Conservation (phyloP, 768 basidiomycete species). For the Suillus ampliporus region DNA sequence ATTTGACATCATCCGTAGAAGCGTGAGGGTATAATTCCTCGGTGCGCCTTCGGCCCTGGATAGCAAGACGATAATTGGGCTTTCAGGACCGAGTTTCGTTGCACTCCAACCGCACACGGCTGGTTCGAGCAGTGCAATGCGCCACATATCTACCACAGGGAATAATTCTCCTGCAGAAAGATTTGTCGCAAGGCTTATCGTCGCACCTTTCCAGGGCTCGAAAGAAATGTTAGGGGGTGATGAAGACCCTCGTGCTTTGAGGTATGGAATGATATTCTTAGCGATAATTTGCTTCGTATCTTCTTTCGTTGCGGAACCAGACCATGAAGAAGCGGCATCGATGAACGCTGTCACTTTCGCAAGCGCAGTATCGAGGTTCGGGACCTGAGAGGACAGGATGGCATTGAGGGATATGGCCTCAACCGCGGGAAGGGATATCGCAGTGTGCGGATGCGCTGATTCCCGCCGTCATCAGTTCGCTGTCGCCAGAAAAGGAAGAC, state of each 20-base stretch:
- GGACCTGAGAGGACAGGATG: slow-evolving; percentile 77
- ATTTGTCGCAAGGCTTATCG: slow-evolving; percentile 45
- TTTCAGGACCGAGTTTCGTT: slow-evolving; percentile 32
- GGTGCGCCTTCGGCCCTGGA: slow-evolving; percentile 45
- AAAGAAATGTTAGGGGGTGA: slow-evolving; percentile 44
- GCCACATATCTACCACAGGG: slow-evolving; percentile 84
- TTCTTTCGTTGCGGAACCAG: slow-evolving; percentile 31
- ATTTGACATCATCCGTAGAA: slow-evolving; percentile 73
- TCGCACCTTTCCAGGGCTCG: slow-evolving; percentile 55
- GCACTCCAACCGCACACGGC: slow-evolving; percentile 58
- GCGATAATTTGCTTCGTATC: slow-evolving; percentile 58
- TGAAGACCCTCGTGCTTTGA: slow-evolving; percentile 60
- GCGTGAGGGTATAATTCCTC: slow-evolving; percentile 67
- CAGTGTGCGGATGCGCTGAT: slow-evolving; percentile 77
- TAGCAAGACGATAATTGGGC: slow-evolving; percentile 54
- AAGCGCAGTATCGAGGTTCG: slow-evolving; percentile 66
- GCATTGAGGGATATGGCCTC: slow-evolving; percentile 71
- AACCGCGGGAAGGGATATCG: slow-evolving; percentile 61
- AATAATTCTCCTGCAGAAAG: slow-evolving; percentile 68
- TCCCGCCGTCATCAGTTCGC: slow-evolving; percentile 5
- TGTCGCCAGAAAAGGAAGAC: background rate
- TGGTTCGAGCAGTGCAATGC: slow-evolving; percentile 74
- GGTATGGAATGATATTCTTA: slow-evolving; percentile 60
- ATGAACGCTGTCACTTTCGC: slow-evolving; percentile 69
- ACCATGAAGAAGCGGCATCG: slow-evolving; percentile 48